These are phyloP conservation scores for Anisogramma anomala DNA, from an alignment of 2,329 filamentous ascomycete genomes.

Conservation along the genomic window DNA sequence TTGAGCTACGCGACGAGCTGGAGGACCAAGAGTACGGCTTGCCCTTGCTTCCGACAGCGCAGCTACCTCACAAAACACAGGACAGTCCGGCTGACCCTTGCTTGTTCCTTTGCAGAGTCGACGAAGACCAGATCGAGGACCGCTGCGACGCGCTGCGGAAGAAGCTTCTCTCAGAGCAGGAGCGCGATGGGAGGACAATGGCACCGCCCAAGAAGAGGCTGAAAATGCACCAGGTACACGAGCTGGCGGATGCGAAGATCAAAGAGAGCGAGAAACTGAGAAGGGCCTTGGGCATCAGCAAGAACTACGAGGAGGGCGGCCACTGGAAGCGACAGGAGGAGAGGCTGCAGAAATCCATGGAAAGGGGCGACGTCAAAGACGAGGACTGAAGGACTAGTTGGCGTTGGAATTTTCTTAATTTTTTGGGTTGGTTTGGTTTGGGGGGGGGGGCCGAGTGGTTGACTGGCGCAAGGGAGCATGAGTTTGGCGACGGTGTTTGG, in stretches of 20 bases:
- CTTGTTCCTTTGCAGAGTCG: slow-evolving; percentile 39
- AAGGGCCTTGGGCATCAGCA: slow-evolving; percentile 75
- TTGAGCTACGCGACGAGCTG: slow-evolving; percentile 79
- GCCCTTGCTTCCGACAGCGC: background rate
- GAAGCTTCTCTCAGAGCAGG: slow-evolving; percentile 47
- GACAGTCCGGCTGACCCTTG: background rate
- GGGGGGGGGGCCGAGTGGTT: no score
- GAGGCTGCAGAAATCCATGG: slow-evolving; percentile 36
- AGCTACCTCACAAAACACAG: background rate
- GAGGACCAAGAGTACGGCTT: slow-evolving; percentile 68
- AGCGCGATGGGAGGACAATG: slow-evolving; percentile 27
- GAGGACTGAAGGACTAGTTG: background rate
- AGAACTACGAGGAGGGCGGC: slow-evolving; percentile 73
- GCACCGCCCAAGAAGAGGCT: slow-evolving; percentile 42
- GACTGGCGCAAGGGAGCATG: background rate
- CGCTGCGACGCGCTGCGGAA: slow-evolving; percentile 55
- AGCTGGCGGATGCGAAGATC: slow-evolving; percentile 91
- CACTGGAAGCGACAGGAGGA: slow-evolving; percentile 82
- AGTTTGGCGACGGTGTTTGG: slow-evolving; percentile 1
- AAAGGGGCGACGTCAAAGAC: slow-evolving; percentile 25
- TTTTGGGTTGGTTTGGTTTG: no score
- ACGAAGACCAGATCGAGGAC: slow-evolving; percentile 84
- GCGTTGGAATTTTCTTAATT: background rate
- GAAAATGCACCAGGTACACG: slow-evolving; percentile 91
- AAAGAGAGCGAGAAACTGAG: slow-evolving; percentile 84